Conservation (phyloP, 345 rosid genomes). For the Pugionium cornutum region DNA sequence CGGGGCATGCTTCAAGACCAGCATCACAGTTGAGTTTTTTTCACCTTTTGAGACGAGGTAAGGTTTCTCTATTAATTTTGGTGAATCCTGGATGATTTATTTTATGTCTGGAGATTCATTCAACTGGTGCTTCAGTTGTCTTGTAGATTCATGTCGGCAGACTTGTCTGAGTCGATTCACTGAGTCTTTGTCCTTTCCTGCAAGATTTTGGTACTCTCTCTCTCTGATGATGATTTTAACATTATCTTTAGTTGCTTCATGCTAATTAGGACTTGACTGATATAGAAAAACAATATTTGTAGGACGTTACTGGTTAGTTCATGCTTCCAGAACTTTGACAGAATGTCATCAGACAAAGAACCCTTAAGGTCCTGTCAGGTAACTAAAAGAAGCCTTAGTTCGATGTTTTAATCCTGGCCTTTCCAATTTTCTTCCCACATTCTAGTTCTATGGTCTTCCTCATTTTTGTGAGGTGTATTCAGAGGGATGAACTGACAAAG, state of each 20-base stretch:
- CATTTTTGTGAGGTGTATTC: conserved; percentile 54
- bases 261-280: conserved; percentile 19
- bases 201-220: conserved; percentile 67
- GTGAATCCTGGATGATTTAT: conserved; percentile 14
- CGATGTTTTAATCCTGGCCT: conserved; percentile 29
- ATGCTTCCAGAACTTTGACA: conserved; percentile 64
- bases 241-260: conserved; percentile 32
- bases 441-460: conserved; percentile 39
- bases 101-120: conserved; percentile 12
- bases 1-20: conserved; percentile 78
- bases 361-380: conserved; percentile 69
- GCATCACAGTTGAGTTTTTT: conserved; percentile 62
- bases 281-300: conserved; percentile 30
- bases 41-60: conserved; percentile 83
- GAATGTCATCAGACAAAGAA: conserved; percentile 57
- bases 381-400: conserved; percentile 31
- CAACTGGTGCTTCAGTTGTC: conserved; percentile 57
- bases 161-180: conserved; percentile 64
- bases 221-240: conserved; percentile 16
- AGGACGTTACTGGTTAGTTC: conserved; percentile 73
- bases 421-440: conserved; percentile 4
- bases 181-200: conserved; percentile 67
- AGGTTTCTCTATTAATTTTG: conserved; percentile 15
- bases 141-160: conserved; percentile 45
- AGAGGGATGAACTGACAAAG: conserved; percentile 77